Percentiles rank a stretch among this genome's conserved stretches.
phyloP scores from a whole-genome alignment of 805 yeast genomes.

The Scheffersomyces ergatensis region DNA sequence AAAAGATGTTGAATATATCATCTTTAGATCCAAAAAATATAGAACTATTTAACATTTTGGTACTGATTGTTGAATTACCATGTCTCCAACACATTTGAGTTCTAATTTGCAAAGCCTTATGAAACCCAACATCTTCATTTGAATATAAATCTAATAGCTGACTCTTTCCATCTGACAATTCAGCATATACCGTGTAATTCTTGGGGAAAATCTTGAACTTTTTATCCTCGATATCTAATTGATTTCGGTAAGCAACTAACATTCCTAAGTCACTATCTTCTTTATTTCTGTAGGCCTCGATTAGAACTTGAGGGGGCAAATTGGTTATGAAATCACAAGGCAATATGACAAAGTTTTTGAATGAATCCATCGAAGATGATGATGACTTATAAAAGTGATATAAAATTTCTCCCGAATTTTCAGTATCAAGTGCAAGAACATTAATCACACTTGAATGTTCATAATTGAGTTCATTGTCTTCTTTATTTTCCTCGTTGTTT shows the following conservation, averaged over 20 bases:
- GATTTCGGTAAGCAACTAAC: conserved; percentile 73
- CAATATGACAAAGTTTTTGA: conserved; percentile 59
- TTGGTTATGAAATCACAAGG: conserved; percentile 96
- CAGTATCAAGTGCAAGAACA: conserved; percentile 20
- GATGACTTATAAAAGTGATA: conserved; percentile 40
- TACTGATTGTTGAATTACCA: conserved; percentile 75
- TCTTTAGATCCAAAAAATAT: conserved; percentile 48
- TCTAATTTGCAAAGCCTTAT: conserved; percentile 72
- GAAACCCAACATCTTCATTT: conserved; percentile 63
- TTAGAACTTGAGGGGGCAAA: conserved; percentile 82
- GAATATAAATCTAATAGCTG: conserved; percentile 71
- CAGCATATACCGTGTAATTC: conserved; percentile 66
- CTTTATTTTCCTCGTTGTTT: conserved; percentile 10
- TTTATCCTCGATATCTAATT: conserved; percentile 74
- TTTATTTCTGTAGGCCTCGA: conserved; percentile 78
- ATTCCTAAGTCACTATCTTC: conserved; percentile 68
- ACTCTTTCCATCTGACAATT: conserved; percentile 39
- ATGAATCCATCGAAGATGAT: conserved; percentile 30
- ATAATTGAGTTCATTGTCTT: conserved; percentile 7
- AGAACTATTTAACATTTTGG: conserved; percentile 69
- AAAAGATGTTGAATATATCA: conserved; percentile 51
- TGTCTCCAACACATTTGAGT: conserved; percentile 88
- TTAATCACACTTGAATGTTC: conserved; percentile 19
- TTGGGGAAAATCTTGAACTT: conserved; percentile 56
- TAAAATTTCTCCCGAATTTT: conserved; percentile 63